phyloP scores from a whole-genome alignment of 2,329 filamentous ascomycete species.

The Macrophomina phaseolina region DNA sequence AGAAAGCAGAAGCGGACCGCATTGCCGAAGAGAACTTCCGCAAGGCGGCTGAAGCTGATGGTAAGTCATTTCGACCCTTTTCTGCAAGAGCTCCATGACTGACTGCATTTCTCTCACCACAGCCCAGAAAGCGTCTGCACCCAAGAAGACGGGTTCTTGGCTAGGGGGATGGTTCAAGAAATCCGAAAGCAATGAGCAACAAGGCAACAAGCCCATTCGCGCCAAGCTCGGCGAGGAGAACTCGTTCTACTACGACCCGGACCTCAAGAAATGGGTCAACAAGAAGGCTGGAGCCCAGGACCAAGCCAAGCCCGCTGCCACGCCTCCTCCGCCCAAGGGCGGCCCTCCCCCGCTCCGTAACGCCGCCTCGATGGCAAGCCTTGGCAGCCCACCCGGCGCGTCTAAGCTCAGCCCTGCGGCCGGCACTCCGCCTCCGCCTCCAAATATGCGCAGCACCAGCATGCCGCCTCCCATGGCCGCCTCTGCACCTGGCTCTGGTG shows the following conservation, averaged over 20 bases:
- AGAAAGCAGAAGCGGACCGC: slow-evolving; percentile 63
- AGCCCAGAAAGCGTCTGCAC: slow-evolving; percentile 63
- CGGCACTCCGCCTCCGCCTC: not conserved
- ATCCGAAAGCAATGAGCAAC: slow-evolving; percentile 63
- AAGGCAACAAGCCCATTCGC: slow-evolving; percentile 71
- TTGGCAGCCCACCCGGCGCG: slow-evolving; percentile 28
- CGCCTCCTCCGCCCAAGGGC: slow-evolving; percentile 77
- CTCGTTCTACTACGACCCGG: slow-evolving; percentile 91
- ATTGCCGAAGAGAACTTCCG: slow-evolving; percentile 86
- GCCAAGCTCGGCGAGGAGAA: slow-evolving; percentile 95
- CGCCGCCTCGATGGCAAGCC: slow-evolving; percentile 56
- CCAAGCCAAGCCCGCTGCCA: slow-evolving; percentile 60
- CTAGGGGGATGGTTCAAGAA: slow-evolving; percentile 85
- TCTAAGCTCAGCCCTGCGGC: not conserved
- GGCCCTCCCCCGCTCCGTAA: slow-evolving; percentile 53
- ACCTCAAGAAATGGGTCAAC: slow-evolving; percentile 98
- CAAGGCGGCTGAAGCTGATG: slow-evolving; percentile 76
- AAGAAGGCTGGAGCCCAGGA: slow-evolving; percentile 79
- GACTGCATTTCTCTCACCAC: not conserved
- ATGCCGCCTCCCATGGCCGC: slow-evolving; percentile 43
- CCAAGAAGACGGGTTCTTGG: slow-evolving; percentile 71
- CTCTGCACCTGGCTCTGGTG: slow-evolving; percentile 34
- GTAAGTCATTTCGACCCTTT: slow-evolving; percentile 41
- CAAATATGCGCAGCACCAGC: slow-evolving; percentile 35
- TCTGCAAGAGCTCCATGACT: not conserved